These are phyloP conservation scores for Hymenoscyphus linearis DNA, from an alignment of 2,329 filamentous ascomycete species.

Conservation along the genomic window DNA sequence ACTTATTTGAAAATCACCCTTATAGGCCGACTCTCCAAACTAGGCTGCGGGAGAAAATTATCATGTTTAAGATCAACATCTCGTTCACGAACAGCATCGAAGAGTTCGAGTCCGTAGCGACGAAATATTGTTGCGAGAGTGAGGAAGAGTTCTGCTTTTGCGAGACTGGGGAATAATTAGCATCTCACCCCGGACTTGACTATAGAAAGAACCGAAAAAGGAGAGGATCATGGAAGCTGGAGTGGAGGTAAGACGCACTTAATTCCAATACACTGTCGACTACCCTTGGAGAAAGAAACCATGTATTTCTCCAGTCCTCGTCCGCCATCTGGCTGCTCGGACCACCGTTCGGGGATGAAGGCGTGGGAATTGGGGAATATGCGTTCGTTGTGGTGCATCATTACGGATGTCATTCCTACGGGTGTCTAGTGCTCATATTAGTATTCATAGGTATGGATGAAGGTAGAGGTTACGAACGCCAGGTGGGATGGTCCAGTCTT, in stretches of 20 bases:
- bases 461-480: constrained; percentile 19
- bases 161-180: constrained; percentile 12
- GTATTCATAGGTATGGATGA: background rate
- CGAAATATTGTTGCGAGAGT: constrained; percentile 17
- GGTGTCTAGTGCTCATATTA: constrained; percentile 13
- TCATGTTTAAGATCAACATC: constrained; percentile 22
- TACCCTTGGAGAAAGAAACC: constrained; percentile 21
- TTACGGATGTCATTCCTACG: constrained; percentile 20
- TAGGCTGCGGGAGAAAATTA: constrained; percentile 15
- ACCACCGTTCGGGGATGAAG: constrained; percentile 37
- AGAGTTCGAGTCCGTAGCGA: constrained; percentile 15
- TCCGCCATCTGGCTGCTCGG: constrained; percentile 21
- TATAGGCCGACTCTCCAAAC: constrained; percentile 14
- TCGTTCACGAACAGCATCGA: constrained; percentile 12
- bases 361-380: constrained; percentile 29
- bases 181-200: background rate
- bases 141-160: constrained; percentile 21
- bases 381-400: constrained; percentile 29
- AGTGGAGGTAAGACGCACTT: constrained; percentile 6
- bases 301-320: constrained; percentile 18
- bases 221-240: background rate
- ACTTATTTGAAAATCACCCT: constrained; percentile 16
- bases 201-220: background rate
- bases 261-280: constrained; percentile 23
- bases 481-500: constrained; percentile 20